Conservation (phyloP, 352 stramenopile species). For the Paralagenidium karlingii region DNA sequence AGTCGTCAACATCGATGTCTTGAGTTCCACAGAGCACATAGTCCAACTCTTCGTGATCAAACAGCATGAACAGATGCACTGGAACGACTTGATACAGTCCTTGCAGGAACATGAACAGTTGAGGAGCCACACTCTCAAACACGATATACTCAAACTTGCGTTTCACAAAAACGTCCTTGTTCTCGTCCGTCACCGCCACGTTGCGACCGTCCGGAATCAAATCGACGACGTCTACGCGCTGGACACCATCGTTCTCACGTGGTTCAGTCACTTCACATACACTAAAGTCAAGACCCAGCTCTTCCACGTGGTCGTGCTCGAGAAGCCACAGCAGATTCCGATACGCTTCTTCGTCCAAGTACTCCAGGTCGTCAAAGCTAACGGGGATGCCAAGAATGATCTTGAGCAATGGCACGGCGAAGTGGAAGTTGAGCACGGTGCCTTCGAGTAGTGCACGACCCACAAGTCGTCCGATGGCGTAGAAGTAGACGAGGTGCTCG, state of each 20-base stretch:
- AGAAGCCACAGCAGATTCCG: conserved; percentile 55
- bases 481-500: conserved; percentile 57
- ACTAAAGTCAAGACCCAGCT: conserved; percentile 50
- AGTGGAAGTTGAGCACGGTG: conserved; percentile 90
- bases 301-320: conserved; percentile 36
- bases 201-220: conserved; percentile 32
- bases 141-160: conserved; percentile 89
- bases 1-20: conserved; percentile 91
- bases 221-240: conserved; percentile 27
- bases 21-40: conserved; percentile 93
- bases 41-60: conserved; percentile 96
- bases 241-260: conserved; percentile 9
- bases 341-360: conserved; percentile 48
- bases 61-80: conserved; percentile 87
- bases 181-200: conserved; percentile 90
- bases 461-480: conserved; percentile 32
- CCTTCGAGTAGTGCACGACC: conserved; percentile 73
- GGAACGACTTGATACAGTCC: conserved; percentile 96
- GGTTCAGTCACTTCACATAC: conserved; percentile 15
- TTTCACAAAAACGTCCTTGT: conserved; percentile 91
- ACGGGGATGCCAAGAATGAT: conserved; percentile 93
- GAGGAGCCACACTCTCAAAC: conserved; percentile 82
- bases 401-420: conserved; percentile 94
- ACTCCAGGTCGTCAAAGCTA: conserved; percentile 88
- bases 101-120: conserved; percentile 86